phyloP scores from a whole-genome alignment of 352 stramenopile genomes.

The Globisporangium ultimum region DNA sequence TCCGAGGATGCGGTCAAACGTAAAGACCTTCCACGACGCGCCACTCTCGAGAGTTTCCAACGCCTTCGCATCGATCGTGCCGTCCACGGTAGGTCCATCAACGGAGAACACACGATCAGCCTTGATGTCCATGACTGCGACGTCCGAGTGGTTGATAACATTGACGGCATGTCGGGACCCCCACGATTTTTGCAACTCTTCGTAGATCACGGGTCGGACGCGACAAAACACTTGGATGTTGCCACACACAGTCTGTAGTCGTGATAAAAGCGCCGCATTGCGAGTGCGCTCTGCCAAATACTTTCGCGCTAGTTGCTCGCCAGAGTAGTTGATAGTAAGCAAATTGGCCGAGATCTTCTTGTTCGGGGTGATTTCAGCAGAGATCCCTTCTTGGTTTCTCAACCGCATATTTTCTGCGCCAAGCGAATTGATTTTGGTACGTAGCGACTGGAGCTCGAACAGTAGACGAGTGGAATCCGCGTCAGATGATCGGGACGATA shows the following conservation, averaged over 20 bases:
- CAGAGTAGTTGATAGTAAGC: constrained; percentile 58
- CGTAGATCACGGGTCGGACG: constrained; percentile 81
- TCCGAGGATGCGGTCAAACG: constrained; percentile 97
- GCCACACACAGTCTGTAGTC: constrained; percentile 85
- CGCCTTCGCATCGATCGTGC: constrained; percentile 25
- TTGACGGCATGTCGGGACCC: constrained; percentile 64
- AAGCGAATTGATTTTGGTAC: constrained; percentile 43
- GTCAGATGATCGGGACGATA: constrained; percentile 12
- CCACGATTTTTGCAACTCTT: constrained; percentile 61
- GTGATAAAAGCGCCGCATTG: constrained; percentile 75
- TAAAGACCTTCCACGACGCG: constrained; percentile 93
- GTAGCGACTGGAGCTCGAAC: constrained; percentile 59
- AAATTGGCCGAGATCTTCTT: constrained; percentile 68
- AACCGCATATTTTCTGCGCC: constrained; percentile 56
- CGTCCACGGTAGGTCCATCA: constrained; percentile 23
- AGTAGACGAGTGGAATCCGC: constrained; percentile 20
- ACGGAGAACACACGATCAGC: constrained; percentile 47
- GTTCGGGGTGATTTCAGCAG: constrained; percentile 21
- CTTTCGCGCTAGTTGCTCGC: constrained; percentile 80
- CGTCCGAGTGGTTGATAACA: constrained; percentile 80
- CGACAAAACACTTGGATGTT: constrained; percentile 95
- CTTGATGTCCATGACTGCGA: constrained; percentile 75
- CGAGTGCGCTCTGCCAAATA: constrained; percentile 82
- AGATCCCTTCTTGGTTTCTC: constrained; percentile 42
- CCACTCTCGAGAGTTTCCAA: constrained; percentile 41